Evolutionary conservation across 2,329 filamentous ascomycete genomes (phyloP).

Genomic region (Monosporascus sp.): DNA sequence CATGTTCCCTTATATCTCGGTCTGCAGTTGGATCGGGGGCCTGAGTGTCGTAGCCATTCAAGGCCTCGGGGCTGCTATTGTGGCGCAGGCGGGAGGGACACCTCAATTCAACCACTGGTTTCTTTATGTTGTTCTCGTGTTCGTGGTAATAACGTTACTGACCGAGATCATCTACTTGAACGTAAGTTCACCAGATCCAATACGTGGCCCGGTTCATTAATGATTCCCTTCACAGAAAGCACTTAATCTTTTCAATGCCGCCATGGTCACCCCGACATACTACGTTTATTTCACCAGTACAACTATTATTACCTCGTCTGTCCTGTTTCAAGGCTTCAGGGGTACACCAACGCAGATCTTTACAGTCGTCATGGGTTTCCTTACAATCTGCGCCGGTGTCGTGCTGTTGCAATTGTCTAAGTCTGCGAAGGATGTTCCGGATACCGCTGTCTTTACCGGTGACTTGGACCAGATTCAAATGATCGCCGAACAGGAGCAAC

Average conservation of each 20-base stretch:
- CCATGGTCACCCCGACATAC: conserved; percentile 94
- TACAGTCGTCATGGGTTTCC: conserved; percentile 87
- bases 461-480: conserved; percentile 94
- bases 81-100: conserved; percentile 76
- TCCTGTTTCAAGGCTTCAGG: conserved; percentile 92
- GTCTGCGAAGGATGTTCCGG: conserved; percentile 94
- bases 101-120: conserved; percentile 98
- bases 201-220: conserved; percentile 10
- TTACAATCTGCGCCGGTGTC: conserved; percentile 90
- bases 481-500: conserved; percentile 89
- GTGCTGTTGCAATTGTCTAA: conserved; percentile 94
- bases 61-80: conserved; percentile 83
- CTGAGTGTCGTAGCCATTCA: conserved; percentile 93
- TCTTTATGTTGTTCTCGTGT: conserved; percentile 83
- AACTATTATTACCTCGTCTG: conserved; percentile 88
- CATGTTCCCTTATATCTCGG: conserved; percentile 95
- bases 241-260: conserved; percentile 92
- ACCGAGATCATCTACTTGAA: conserved; percentile 96
- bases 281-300: conserved; percentile 98
- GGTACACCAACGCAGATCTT: conserved; percentile 74
- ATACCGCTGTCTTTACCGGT: conserved; percentile 84
- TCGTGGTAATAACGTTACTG: conserved; percentile 81
- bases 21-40: conserved; percentile 92
- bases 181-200: conserved; percentile 49
- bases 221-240: conserved; percentile 72